Base-by-base conservation (phyloP, 2,329 filamentous ascomycete genomes). In the Xylariaceae sp. region DNA sequence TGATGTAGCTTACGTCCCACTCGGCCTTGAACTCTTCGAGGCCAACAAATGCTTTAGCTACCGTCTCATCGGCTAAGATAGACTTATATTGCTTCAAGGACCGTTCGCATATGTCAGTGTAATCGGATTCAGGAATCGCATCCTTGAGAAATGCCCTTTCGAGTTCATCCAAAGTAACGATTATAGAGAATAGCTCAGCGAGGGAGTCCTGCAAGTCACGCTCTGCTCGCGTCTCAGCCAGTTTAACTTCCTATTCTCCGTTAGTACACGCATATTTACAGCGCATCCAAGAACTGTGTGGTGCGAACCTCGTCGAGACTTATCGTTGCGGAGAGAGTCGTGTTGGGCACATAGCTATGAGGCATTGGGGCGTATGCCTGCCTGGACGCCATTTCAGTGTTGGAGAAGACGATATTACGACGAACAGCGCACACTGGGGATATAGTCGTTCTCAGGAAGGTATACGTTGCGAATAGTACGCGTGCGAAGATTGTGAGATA, bases 101-200 rank as follows among this genome's bases (percentile, higher is more conserved):
- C 40, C 94, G 84, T 68, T 91, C 89, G 77, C 95, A 99, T 62
- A 94, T 96, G 68, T 97, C 94, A 1, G 91, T 95, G 71, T 99
- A 99, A 66, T 96, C 92, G 50, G 80, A 80, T 72, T 97, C 94
- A 4, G 88, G 83, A 49, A 99, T 87, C 27, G 91, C 92, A 77
- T 99, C 94, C 68, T 96, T 95, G 40, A 99, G 82, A 68, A 96
- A 99, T 0, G 92, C 95, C 71, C 95, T 96, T 68, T 99, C 94
- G 1, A 99, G 81, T 60, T 95, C 91, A 69, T 99, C 94, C 2
- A 99, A 78, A 0, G 94, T 97, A 58, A 96, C 83, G 39, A 99
- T 92, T 62, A 99, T 97, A 74, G 91, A 96, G 73, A 97, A 99
- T 29, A 99, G 86, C 73, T 99, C 94, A 53, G 92, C 94, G 11